A percentile compares a stretch with the other conserved stretches of the same genome.
Conservation (phyloP, 2,329 filamentous ascomycete genomes). For the Botrytis pseudocinerea region DNA sequence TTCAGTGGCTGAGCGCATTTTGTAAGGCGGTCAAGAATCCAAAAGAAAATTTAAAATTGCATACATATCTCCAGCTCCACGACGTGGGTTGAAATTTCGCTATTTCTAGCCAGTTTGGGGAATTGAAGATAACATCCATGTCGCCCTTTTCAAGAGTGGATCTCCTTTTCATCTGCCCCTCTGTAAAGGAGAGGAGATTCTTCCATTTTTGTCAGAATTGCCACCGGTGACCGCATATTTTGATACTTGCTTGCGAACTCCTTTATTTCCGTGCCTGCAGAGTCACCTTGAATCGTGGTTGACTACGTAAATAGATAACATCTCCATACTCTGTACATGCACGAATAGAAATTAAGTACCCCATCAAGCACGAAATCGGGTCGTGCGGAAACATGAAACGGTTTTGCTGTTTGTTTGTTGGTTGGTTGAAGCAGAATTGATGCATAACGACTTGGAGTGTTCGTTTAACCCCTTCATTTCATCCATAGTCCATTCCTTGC, state of each 20-base stretch:
- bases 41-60: neutral
- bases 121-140: neutral
- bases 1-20: neutral
- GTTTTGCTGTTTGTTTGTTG: neutral
- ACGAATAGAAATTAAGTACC: neutral
- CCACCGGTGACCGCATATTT: neutral
- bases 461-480: slow-evolving; percentile 20
- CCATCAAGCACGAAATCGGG: neutral
- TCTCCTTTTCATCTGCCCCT: slow-evolving; percentile 1
- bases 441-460: neutral
- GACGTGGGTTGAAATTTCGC: neutral
- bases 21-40: slow-evolving; percentile 8
- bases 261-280: neutral
- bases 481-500: neutral
- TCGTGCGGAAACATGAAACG: slow-evolving; percentile 12
- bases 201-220: neutral
- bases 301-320: neutral
- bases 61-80: slow-evolving; percentile 14
- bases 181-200: slow-evolving; percentile 6
- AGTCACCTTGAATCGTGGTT: neutral
- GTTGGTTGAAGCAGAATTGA: neutral
- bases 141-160: slow-evolving; percentile 9
- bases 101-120: neutral
- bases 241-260: neutral
- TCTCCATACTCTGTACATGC: neutral